These are phyloP conservation scores for Salix brachista DNA, from an alignment of 345 rosid species.

Conservation along the genomic window DNA sequence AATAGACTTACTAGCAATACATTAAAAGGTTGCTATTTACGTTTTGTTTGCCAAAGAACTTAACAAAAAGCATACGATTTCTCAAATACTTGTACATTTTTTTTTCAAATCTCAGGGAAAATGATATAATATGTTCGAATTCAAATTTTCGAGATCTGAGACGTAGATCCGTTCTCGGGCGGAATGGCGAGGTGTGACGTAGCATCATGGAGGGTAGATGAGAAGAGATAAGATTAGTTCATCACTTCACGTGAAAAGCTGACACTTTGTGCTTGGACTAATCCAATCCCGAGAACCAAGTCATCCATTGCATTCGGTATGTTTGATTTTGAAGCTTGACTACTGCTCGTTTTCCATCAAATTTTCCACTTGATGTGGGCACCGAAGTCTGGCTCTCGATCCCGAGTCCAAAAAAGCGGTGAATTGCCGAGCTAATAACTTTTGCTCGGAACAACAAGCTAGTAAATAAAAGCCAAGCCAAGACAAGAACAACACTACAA, in stretches of 20 bases:
- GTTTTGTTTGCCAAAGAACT: no score
- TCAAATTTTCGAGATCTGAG: background rate
- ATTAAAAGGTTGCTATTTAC: no score
- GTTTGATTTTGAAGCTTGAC: background rate
- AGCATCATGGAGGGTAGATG: background rate
- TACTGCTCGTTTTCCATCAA: background rate
- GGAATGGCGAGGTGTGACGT: background rate
- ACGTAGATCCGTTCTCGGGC: background rate
- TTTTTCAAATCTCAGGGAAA: no score
- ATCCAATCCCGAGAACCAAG: background rate
- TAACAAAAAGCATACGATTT: no score
- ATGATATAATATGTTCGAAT: no score
- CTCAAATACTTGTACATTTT: no score
- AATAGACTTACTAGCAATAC: no score
- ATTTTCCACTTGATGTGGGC: background rate
- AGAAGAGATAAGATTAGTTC: constrained; percentile 11
- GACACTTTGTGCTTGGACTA: constrained; percentile 22
- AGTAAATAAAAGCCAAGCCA: background rate
- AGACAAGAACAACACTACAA: background rate
- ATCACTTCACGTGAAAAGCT: constrained; percentile 26
- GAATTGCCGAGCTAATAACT: background rate
- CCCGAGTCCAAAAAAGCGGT: background rate
- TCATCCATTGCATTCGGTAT: background rate
- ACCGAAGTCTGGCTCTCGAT: no score
- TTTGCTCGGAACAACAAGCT: background rate